Conservation (phyloP, 1,139 yeast genomes). For the Candida glucosophila region DNA sequence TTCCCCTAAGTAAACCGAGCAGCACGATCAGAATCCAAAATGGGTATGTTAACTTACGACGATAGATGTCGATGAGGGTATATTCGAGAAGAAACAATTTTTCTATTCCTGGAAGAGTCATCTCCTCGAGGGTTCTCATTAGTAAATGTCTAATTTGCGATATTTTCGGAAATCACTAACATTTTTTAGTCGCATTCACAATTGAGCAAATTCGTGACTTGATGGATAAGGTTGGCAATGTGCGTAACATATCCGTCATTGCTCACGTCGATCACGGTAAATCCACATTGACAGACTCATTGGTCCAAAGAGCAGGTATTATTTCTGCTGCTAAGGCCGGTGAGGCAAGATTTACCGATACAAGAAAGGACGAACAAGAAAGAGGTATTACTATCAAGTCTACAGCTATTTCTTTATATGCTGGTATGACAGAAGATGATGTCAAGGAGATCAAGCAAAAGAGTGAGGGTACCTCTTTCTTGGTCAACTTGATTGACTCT, state of each 20-base stretch:
- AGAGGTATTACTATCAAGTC: slow-evolving; percentile 99
- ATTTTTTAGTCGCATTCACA: slow-evolving; percentile 54
- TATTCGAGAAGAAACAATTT: too few species aligned
- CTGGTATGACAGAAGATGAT: slow-evolving; percentile 86
- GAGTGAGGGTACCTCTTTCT: slow-evolving; percentile 89
- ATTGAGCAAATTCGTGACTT: slow-evolving; percentile 94
- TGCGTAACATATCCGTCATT: slow-evolving; percentile 99
- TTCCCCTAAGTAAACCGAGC: too few species aligned
- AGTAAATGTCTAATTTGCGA: too few species aligned
- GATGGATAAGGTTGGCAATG: slow-evolving; percentile 99
- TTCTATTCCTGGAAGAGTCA: too few species aligned
- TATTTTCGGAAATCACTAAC: slow-evolving; percentile 4
- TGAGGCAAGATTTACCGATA: slow-evolving; percentile 99
- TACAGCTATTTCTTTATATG: slow-evolving; percentile 93
- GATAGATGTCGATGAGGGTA: too few species aligned
- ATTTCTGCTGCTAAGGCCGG: slow-evolving; percentile 99
- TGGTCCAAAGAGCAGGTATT: slow-evolving; percentile 98
- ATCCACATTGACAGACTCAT: slow-evolving; percentile 97
- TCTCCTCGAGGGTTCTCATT: too few species aligned
- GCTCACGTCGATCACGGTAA: slow-evolving; percentile 99
- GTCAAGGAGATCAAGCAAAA: slow-evolving; percentile 93
- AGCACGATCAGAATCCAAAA: too few species aligned
- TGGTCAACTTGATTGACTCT: slow-evolving; percentile 96
- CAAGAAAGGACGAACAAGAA: slow-evolving; percentile 99
- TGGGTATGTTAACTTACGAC: too few species aligned